Evolutionary conservation across 768 basidiomycete genomes (phyloP), one percentile per base, ranked within the genome.

Genomic region (Ramaria rubella): DNA sequence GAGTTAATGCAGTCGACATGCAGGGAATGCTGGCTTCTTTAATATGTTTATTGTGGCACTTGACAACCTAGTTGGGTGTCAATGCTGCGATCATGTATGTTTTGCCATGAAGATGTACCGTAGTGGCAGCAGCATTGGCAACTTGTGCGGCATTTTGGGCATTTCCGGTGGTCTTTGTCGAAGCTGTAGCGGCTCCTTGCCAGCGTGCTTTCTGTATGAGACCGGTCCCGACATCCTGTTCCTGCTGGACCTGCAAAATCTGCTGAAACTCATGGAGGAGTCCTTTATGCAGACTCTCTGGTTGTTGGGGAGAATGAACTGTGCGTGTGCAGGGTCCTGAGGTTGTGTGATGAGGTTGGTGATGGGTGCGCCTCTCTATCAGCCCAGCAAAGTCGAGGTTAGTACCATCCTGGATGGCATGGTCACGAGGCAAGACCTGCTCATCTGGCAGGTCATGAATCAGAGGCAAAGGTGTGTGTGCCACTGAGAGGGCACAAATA

Each of bases 341-440:
- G 11, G 19, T 15, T 11, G 45, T 21, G 9, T 48, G 19, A 21
- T 21, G 19, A 11, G 45, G 9, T 27, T 48, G 45, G 21, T 48
- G 45, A 48, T 19, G 19, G 11, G 9, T 9, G 19, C 45, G n/a
- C 9, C 9, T 19, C 11, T 11, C 45, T 9, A 27, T 21, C 15
- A 48, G 21, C 9, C 9, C 26, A 11, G n/a, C 9, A 21, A 11
- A 48, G 45, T 48, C 45, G 19, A 65, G 52, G 14, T 64, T 49
- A 6, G 59, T 70, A 23, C 65, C 55, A 1, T 68, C 63, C 19
- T 72, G 33, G 42, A 52, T 54, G 17, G 69, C 51, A 6, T 31
- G 50, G 15, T 48, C 45, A 9, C 9, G 15, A 9, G 36, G 36
- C 11, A 38, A 38, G 11, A 11, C 11, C 11, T n/a, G 36, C 36